Evolutionary conservation across 768 basidiomycete genomes (phyloP).

Genomic region (Mycena albidolilacea): DNA sequence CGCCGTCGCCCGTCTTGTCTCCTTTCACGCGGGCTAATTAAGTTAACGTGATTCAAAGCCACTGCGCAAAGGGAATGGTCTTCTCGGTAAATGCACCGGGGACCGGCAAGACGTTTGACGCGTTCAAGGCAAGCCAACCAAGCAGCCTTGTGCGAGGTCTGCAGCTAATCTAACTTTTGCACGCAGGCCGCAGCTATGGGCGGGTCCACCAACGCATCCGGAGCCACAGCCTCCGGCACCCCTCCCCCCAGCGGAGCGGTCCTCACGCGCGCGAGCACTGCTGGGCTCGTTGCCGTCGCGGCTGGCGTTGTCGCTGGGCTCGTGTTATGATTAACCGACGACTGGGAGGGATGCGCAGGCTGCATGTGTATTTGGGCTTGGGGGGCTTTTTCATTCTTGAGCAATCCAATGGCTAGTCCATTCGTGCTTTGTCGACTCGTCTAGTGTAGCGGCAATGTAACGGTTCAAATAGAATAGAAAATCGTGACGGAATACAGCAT

Average conservation of each 20-base stretch:
- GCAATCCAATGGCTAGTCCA: conserved; percentile 21
- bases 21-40: too few species aligned
- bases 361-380: neutral
- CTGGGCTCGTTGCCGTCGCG: conserved; percentile 47
- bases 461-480: neutral
- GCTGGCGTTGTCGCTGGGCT: conserved; percentile 43
- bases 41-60: conserved; percentile 40
- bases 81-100: conserved; percentile 59
- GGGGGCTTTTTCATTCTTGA: neutral
- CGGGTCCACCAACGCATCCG: conserved; percentile 20
- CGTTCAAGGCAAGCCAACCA: conserved; percentile 48
- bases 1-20: neutral
- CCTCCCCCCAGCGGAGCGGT: conserved; percentile 46
- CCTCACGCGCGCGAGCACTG: conserved; percentile 51
- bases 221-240: conserved; percentile 32
- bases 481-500: neutral
- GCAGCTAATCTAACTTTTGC: neutral
- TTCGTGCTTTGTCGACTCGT: conserved; percentile 19
- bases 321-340: conserved; percentile 32
- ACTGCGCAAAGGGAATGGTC: conserved; percentile 60
- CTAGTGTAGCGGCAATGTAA: neutral
- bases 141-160: neutral
- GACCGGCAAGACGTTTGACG: conserved; percentile 52
- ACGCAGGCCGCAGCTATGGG: conserved; percentile 22
- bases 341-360: neutral